A percentile compares a stretch with the other conserved stretches of the same genome.
Conservation (phyloP, 2,329 filamentous ascomycete genomes). For the Paecilomyces fulvus region DNA sequence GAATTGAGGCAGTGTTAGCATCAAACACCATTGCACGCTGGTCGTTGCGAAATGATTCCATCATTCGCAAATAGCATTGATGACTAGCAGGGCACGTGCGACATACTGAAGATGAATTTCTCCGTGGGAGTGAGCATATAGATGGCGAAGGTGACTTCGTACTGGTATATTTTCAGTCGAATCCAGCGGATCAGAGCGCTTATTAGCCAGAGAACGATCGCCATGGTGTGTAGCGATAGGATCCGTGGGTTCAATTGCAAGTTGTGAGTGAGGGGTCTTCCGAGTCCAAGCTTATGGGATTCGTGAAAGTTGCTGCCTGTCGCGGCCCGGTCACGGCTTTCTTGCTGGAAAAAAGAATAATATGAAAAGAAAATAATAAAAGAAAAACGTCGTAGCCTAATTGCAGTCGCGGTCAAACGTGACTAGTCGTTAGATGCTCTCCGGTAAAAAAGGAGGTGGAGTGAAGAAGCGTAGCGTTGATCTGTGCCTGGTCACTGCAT, state of each 20-base stretch:
- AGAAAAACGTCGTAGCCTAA: neutral
- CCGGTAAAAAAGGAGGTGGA: neutral
- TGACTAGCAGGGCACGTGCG: neutral
- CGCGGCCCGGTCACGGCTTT: neutral
- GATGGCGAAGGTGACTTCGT: slow-evolving; percentile 91
- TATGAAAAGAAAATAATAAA: neutral
- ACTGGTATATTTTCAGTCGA: slow-evolving; percentile 92
- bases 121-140: slow-evolving; percentile 97
- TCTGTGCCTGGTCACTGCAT: neutral
- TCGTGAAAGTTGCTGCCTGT: neutral
- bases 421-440: neutral
- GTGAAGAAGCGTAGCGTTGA: neutral
- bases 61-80: neutral
- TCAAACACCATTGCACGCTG: neutral
- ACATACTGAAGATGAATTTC: slow-evolving; percentile 93
- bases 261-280: neutral
- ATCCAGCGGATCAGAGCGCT: slow-evolving; percentile 68
- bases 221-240: slow-evolving; percentile 11
- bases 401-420: neutral
- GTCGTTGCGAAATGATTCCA: neutral
- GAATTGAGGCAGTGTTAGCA: slow-evolving; percentile 1
- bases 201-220: slow-evolving; percentile 28
- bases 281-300: neutral
- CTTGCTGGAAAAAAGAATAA: neutral
- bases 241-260: neutral